phyloP scores from a whole-genome alignment of 192 early-diverging fungal species.

The Entomortierella lignicola region DNA sequence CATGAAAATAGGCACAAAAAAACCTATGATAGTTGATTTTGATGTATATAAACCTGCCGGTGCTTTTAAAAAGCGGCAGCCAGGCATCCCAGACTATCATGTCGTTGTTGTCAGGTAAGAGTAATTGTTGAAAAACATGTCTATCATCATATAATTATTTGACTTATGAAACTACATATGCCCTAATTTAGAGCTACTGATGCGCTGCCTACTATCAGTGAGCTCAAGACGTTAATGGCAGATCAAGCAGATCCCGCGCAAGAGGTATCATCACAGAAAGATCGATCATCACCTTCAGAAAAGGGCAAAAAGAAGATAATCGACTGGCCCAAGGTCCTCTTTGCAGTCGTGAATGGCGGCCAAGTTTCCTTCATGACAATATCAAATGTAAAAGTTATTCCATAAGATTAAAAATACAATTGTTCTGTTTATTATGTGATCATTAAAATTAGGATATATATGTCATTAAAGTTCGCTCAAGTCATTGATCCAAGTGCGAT shows the following conservation, averaged over 20 bases:
- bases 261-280: neutral
- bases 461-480: slow-evolving; percentile 4
- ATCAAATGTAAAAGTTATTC: slow-evolving; percentile 18
- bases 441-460: neutral
- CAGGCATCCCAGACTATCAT: slow-evolving; percentile 57
- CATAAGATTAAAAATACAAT: slow-evolving; percentile 1
- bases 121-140: neutral
- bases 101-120: slow-evolving; percentile 56
- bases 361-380: slow-evolving; percentile 44
- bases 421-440: neutral
- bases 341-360: slow-evolving; percentile 40
- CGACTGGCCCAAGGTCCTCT: slow-evolving; percentile 40
- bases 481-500: slow-evolving; percentile 45
- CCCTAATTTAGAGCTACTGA: neutral
- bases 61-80: slow-evolving; percentile 60
- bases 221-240: slow-evolving; percentile 10
- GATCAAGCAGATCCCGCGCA: slow-evolving; percentile 12
- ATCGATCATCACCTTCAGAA: neutral
- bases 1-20: neutral
- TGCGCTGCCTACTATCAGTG: neutral
- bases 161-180: neutral
- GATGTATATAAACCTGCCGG: slow-evolving; percentile 59
- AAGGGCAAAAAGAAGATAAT: slow-evolving; percentile 18
- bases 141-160: neutral
- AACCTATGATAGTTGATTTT: slow-evolving; percentile 35